Evolutionary conservation across 1,284 basidiomycete genomes (phyloP), one percentile per base, ranked within the genome.

Genomic region (Cutaneotrichosporon cavernicola): DNA sequence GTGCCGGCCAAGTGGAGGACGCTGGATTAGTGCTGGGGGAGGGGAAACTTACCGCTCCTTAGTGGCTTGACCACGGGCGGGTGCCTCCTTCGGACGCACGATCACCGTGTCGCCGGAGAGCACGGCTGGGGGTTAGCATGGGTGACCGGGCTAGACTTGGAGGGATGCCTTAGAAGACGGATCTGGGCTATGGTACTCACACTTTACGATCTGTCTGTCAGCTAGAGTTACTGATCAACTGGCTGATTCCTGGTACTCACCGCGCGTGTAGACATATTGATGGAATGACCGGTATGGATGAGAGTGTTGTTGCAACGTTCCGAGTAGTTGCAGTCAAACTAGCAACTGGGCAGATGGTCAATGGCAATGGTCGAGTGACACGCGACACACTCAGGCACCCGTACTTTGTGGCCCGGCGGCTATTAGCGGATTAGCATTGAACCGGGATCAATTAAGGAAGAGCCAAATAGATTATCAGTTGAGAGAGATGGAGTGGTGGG

Each of bases 101-200:
- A 93, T 85, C 62, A 96, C 86, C 53, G 91, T 90, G 80, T 95
- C 93, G 53, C 91, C 92, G 60, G 91, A 94, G 70, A 91, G 86
- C 70, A 91, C 91, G 76, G 90, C 91, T 94, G 74, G 5, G 59
- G 38, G 61, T 68, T 30, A 68, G 66, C 30, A 14, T n/a, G 10
- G 16, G 22, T 18, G 5, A 14, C 18, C 9, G 56, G 43, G 38
- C 4, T 31, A 30, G 40, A 22, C 40, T 16, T 46, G 43, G 18
- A 46, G 18, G 43, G 0, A 16, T 14, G n/a, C 18, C 43, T 6
- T n/a, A 4, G 43, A 2, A 5, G 18, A 18, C 18, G 1, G 6
- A n/a, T 18, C 6, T 18, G 16, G 43, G 11, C 16, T 4, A 18
- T 8, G 5, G 43, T 49, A 62, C 78, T 65, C 49, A 79, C 79